Evolutionary conservation across 305 asterid species (phyloP).

Genomic region (Plantago lanceolata): DNA sequence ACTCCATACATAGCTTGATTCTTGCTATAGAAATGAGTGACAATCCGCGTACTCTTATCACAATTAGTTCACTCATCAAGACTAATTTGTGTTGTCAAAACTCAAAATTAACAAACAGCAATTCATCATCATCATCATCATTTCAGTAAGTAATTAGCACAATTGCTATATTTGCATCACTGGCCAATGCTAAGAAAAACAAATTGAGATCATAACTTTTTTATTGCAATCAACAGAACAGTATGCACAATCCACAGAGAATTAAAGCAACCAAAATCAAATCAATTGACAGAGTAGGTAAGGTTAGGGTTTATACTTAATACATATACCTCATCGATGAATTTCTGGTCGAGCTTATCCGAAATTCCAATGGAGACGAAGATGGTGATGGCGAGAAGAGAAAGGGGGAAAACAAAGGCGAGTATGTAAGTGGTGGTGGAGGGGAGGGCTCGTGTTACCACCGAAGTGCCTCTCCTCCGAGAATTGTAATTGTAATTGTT

Average conservation of each 20-base stretch:
- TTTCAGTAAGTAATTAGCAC: too few species aligned
- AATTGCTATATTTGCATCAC: too few species aligned
- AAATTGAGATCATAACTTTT: too few species aligned
- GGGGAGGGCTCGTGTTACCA: slow-evolving; percentile 42
- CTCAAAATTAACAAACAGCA: too few species aligned
- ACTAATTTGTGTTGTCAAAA: too few species aligned
- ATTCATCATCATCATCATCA: too few species aligned
- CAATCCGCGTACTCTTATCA: too few species aligned
- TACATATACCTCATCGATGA: slow-evolving; percentile 86
- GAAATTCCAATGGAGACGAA: slow-evolving; percentile 54
- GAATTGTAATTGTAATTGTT: neutral
- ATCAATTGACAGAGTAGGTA: neutral
- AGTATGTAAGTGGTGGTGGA: slow-evolving; percentile 48
- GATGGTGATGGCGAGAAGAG: slow-evolving; percentile 68
- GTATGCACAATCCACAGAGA: neutral
- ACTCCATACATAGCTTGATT: neutral
- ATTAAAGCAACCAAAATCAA: slow-evolving; percentile 7
- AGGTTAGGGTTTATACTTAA: too few species aligned
- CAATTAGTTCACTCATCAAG: too few species aligned
- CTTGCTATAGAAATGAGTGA: too few species aligned
- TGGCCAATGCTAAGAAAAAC: too few species aligned
- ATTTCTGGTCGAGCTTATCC: slow-evolving; percentile 74
- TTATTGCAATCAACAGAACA: too few species aligned
- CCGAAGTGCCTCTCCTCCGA: slow-evolving; percentile 39
- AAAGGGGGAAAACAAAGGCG: slow-evolving; percentile 66